Conservation (phyloP, 2,329 filamentous ascomycete genomes). For the Eutypella sp. region DNA sequence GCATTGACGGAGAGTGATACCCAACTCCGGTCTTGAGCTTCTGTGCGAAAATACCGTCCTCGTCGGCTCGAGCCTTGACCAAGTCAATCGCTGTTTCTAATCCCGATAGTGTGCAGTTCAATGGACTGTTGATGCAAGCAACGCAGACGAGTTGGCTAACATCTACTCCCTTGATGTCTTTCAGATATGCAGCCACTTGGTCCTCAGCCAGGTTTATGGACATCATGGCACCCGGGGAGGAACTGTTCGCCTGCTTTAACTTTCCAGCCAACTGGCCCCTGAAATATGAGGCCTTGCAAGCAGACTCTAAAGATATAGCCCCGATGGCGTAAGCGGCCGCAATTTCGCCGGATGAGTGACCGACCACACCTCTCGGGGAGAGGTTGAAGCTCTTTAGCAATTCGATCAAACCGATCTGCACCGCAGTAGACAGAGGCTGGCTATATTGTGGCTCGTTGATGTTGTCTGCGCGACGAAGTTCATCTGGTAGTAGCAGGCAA, state of each 20-base stretch:
- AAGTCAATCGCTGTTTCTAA: constrained; percentile 17
- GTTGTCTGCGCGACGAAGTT: constrained; percentile 5
- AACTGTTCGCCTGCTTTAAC: constrained; percentile 11
- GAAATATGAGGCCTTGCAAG: constrained; percentile 28
- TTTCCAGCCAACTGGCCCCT: constrained; percentile 25
- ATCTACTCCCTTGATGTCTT: constrained; percentile 10
- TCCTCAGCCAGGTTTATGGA: constrained; percentile 23
- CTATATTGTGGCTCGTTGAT: not conserved
- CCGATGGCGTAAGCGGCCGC: constrained; percentile 17
- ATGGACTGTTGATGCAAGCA: constrained; percentile 29
- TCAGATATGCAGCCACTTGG: constrained; percentile 17
- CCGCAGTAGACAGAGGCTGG: not conserved
- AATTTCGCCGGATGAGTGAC: not conserved
- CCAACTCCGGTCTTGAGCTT: constrained; percentile 25
- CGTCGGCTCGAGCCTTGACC: constrained; percentile 18
- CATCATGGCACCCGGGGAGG: constrained; percentile 22
- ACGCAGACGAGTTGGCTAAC: constrained; percentile 14
- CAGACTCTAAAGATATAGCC: constrained; percentile 19
- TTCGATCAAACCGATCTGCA: not conserved
- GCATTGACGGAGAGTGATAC: constrained; percentile 24
- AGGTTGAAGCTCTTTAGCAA: not conserved
- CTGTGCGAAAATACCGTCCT: constrained; percentile 23
- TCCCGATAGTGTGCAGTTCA: constrained; percentile 26
- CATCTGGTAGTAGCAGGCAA: constrained; percentile 10
- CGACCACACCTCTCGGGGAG: not conserved